Base-by-base conservation (phyloP, 345 rosid species). In the Pelargonium nanum region DNA sequence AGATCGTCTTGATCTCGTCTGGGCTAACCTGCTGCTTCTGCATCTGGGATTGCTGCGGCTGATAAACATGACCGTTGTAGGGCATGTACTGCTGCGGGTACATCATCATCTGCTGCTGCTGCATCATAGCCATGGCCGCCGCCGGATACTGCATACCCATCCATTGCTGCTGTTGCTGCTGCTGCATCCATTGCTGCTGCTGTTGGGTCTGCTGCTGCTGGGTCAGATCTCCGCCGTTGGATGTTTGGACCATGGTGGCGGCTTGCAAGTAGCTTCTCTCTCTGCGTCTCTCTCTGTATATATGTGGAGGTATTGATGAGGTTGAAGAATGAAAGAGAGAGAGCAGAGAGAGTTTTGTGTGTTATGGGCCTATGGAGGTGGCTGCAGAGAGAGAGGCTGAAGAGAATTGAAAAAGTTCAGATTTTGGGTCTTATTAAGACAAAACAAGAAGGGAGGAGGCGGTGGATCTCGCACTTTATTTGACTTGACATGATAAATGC, bases 81-180 rank as follows among this genome's bases (percentile, higher is more conserved):
- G 86, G 80, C 85, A 87, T 69, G 70, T 87, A 90, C 23, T 86
- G 96, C 17, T 76, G 92, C 15, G 92, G 88, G 59, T 90, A 90
- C 90, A 90, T 85, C 97, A 89, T 81, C 87, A 87, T 83, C 77
- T 90, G 94, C 69, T 88, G 96, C 77, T 86, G 95, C 71, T 87
- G 97, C 95, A 85, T 85, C 97, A 89, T 90, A 66, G 73, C 87
- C 90, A 87, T 82, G 13, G 92, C 88, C 3, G 95, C 90, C 28
- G 88, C 83, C 13, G 97, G 97, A 59, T 90, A 87, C 68, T 86
- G 95, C 91, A 83, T 77, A 52, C 82, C 85, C 87, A 81, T 78
- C 89, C 83, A 79, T 55, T 78, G 88, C 45, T 74, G 81, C 60
- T 75, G 83, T n/a, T n/a, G n/a, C 66, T 57, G 85, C 68, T 65